Evolutionary conservation across 768 basidiomycete genomes (phyloP).

Genomic region (Lyophyllum semitale): DNA sequence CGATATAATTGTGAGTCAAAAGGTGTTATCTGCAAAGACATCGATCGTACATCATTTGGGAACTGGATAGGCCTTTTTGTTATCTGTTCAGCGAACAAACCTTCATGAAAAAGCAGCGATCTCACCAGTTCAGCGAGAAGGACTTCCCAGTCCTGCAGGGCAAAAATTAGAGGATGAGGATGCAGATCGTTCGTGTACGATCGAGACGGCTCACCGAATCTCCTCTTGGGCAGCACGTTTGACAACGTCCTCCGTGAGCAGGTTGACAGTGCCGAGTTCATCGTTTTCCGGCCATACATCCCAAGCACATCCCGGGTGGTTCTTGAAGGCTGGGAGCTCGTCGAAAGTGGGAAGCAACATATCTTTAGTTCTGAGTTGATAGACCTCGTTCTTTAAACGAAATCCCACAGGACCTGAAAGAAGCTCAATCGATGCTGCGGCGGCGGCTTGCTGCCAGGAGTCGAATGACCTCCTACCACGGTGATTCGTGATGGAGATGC

Average conservation of each 20-base stretch:
- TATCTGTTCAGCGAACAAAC: not conserved
- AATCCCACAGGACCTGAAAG: too few relatives aligned
- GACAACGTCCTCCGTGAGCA: conserved; percentile 62
- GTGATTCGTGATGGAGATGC: too few relatives aligned
- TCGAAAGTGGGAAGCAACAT: conserved; percentile 33
- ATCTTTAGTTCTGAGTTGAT: not conserved
- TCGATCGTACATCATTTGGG: conserved; percentile 45
- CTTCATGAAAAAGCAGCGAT: not conserved
- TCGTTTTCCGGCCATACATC: conserved; percentile 67
- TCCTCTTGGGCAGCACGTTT: conserved; percentile 57
- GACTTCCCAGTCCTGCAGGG: conserved; percentile 51
- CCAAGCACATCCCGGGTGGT: conserved; percentile 67
- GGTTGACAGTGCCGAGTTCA: conserved; percentile 65
- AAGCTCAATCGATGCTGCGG: too few relatives aligned
- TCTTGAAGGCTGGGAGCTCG: conserved; percentile 48
- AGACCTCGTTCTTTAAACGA: not conserved
- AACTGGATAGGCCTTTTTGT: conserved; percentile 51
- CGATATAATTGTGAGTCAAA: not conserved
- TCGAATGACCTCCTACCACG: too few relatives aligned
- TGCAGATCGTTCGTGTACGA: not conserved
- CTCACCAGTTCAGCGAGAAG: conserved; percentile 59
- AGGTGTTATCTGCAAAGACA: not conserved
- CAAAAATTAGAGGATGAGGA: not conserved
- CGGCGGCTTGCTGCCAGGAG: too few relatives aligned
- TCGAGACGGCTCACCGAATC: conserved; percentile 35